These are phyloP conservation scores for Coemansia sp. DNA, from an alignment of 192 early-diverging fungal genomes.

Conservation along the genomic window DNA sequence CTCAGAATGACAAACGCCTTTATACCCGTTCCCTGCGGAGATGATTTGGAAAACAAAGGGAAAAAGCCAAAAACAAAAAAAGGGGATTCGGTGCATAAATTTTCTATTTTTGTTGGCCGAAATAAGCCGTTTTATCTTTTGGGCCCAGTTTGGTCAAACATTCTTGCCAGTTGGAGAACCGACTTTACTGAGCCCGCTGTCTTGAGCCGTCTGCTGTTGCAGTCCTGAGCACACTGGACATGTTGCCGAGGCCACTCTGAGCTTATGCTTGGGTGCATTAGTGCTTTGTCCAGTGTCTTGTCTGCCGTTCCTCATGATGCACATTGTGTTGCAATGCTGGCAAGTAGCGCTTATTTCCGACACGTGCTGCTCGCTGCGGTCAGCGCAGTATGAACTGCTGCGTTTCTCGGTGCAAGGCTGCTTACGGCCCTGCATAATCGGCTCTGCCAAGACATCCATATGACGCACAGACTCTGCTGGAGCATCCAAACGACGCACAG, in stretches of 20 bases:
- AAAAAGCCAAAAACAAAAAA: conserved; percentile 7
- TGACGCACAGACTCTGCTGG: conserved; percentile 1
- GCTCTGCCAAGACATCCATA: not conserved
- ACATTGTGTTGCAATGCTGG: too few species aligned
- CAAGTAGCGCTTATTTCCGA: too few species aligned
- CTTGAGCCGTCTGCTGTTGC: not conserved
- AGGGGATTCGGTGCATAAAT: conserved; percentile 7
- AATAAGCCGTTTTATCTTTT: conserved; percentile 2
- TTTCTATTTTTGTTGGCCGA: not conserved
- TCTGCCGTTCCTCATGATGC: too few species aligned
- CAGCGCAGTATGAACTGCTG: too few species aligned
- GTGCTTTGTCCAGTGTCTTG: too few species aligned
- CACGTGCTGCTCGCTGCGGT: too few species aligned
- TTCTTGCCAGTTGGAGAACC: conserved; percentile 37
- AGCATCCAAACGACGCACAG: not conserved
- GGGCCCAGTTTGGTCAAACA: conserved; percentile 29
- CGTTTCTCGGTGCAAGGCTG: not conserved
- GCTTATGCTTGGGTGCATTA: not conserved
- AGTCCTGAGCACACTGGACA: conserved; percentile 3
- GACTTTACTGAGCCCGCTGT: conserved; percentile 14
- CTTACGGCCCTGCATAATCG: not conserved
- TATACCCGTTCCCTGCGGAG: too few species aligned
- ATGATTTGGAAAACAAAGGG: not conserved
- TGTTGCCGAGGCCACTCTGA: conserved; percentile 6
- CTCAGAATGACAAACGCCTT: conserved; percentile 1